These are phyloP conservation scores for Epicoccum sorghinum DNA, from an alignment of 2,329 filamentous ascomycete genomes.

Conservation along the genomic window DNA sequence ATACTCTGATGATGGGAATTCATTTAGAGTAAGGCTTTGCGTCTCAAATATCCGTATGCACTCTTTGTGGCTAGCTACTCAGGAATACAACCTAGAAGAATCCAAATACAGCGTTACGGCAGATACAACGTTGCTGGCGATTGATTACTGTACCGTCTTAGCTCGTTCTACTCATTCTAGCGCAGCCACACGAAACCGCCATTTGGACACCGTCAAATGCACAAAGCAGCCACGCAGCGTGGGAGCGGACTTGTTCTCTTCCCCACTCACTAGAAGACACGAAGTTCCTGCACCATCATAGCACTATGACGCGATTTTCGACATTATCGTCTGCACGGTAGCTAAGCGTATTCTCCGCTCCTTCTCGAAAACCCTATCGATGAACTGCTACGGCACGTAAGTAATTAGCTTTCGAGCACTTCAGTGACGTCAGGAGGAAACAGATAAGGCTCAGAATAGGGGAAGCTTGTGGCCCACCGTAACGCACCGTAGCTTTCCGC, in stretches of 20 bases:
- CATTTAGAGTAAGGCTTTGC: too few species aligned
- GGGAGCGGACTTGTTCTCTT: neutral
- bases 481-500: too few species aligned
- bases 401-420: neutral
- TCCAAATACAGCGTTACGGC: neutral
- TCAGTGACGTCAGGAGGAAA: neutral
- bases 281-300: slow-evolving; percentile 2
- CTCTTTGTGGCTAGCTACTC: neutral
- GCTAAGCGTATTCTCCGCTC: slow-evolving; percentile 7
- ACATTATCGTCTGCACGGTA: neutral
- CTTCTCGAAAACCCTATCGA: slow-evolving; percentile 8
- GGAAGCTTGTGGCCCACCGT: neutral
- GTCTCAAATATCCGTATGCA: too few species aligned
- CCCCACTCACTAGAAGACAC: slow-evolving; percentile 11
- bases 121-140: neutral
- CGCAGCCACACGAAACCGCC: slow-evolving; percentile 13
- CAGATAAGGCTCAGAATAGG: neutral
- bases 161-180: slow-evolving; percentile 4
- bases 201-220: slow-evolving; percentile 8
- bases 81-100: neutral
- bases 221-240: slow-evolving; percentile 6
- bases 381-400: neutral
- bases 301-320: slow-evolving; percentile 8
- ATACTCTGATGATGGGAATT: too few species aligned
- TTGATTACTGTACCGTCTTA: neutral